Evolutionary conservation across 306 rosid genomes (phyloP), one percentile per base, ranked within the genome.

Genomic region (Medicago truncatula): DNA sequence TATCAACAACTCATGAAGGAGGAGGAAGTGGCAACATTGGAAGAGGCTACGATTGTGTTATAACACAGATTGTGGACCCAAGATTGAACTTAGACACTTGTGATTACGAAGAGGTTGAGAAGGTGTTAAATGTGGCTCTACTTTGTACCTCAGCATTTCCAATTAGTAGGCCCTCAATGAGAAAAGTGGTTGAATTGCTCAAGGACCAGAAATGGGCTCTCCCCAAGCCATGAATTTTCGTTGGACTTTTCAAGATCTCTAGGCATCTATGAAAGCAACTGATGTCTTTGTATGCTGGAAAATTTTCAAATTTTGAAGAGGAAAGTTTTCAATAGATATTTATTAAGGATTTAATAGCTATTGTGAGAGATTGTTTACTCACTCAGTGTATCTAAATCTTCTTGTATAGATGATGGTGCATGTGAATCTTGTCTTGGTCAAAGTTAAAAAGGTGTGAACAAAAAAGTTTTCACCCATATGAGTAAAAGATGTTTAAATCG

Each of bases 81-180:
- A 86, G 84, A 65, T 73, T 93, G 86, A 72, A 86, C 67, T 83
- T 8, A 2, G 61, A 58, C 0, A 52, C 88, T 7, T 71, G 88
- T 70, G 81, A 86, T 62, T 84, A 70, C 43, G 82, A 82, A 25
- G 93, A 86, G 83, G 76, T 89, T 70, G 90, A 71, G 46, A 89
- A 83, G 76, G 88, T 91, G 57, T 58, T 93, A 77, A 78, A 81
- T 73, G 92, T 88, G 80, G 98, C 97, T 36, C 78, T 91, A 21
- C 83, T 88, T 57, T 93, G 98, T 56, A 88, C 91, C 66, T 80
- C 96, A 2, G 57, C 83, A 0, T 81, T 89, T 83, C 98, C 97
- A 34, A 80, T 81, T 38, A 80, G 76, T 44, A 88, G 98, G 70
- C 97, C 98, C 52, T 84, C 96, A 65, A 93, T 91, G 98, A 82